Conservation (phyloP, 257 asterid genomes). For the Phtheirospermum japonicum region DNA sequence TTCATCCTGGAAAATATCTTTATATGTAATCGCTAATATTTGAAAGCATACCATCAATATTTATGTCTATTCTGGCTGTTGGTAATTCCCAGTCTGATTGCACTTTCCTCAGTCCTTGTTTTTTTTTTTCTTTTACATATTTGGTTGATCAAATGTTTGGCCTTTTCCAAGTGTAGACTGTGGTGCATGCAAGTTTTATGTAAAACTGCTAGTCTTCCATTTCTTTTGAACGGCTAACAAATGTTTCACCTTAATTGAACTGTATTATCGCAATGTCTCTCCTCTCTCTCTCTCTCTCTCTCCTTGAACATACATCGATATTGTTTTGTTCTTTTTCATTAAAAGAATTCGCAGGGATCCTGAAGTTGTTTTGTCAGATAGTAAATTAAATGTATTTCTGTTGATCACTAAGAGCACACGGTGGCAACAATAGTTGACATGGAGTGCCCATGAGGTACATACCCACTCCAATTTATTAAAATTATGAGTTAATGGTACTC, state of each 20-base stretch:
- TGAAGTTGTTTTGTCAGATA: neutral
- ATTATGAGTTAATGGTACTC: neutral
- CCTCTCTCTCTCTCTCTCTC: neutral
- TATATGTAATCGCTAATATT: too few species aligned
- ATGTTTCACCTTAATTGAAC: neutral
- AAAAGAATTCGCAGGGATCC: slow-evolving; percentile 3
- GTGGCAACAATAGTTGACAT: slow-evolving; percentile 1
- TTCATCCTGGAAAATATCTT: too few species aligned
- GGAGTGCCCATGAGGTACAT: slow-evolving; percentile 7
- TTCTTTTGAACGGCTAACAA: neutral
- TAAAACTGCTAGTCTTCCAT: neutral
- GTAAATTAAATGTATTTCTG: neutral
- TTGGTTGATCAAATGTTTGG: neutral
- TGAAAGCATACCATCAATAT: too few species aligned
- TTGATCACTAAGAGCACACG: neutral
- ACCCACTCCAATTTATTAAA: neutral
- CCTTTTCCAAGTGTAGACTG: neutral
- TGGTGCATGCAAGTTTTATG: neutral
- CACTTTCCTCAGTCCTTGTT: too few species aligned
- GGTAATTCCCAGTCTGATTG: too few species aligned
- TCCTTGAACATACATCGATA: neutral
- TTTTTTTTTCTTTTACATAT: too few species aligned
- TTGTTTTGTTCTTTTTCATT: neutral
- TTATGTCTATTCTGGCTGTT: too few species aligned
- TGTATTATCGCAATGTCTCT: neutral